Base-by-base conservation (phyloP, 2,329 filamentous ascomycete genomes). In the Ophiobolus disseminans region DNA sequence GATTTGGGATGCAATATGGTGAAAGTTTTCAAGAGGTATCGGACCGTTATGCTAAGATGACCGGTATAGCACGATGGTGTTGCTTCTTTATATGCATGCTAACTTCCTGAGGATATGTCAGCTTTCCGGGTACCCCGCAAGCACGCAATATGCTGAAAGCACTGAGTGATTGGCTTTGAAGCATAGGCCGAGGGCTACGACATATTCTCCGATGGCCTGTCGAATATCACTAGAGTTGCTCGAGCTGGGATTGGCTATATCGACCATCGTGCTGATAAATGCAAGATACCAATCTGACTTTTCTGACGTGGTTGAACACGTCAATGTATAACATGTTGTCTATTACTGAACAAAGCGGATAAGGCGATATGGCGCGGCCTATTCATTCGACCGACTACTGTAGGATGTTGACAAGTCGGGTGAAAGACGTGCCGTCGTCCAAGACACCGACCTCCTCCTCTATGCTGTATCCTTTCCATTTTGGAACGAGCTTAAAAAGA, bases 361-460 rank as follows among this genome's bases (percentile, higher is more conserved):
- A n/a, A n/a, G n/a, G n/a, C n/a, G n/a, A n/a, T n/a, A n/a, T n/a
- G n/a, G n/a, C n/a, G n/a, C n/a, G n/a, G n/a, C n/a, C n/a, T n/a
- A n/a, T n/a, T n/a, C n/a, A n/a, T n/a, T n/a, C n/a, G n/a, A n/a
- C n/a, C n/a, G n/a, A 14, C 9, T 54, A 60, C 26, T 21, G 53
- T 9, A 58, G 45, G 23, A 66, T 59, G 38, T 69, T 62, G 11
- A 78, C 69, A 4, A 89, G 73, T 51, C 78, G 83, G 0, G 84
- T 89, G 41, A 90, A 80, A 1, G 78, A 80, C 1, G 86, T 90
- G 0, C 88, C 88, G 68, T 91, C 88, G 17, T 78, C 76, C 16
- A 91, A 69, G 0, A 84, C 74, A 28, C 82, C 81, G 2, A 75
- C 75, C 46, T 82, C 78, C 57, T 90, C 86, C 59, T 88, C 84